phyloP scores from a whole-genome alignment of 2,329 filamentous ascomycete species.

The Cladosporium austrohemisphaericum region DNA sequence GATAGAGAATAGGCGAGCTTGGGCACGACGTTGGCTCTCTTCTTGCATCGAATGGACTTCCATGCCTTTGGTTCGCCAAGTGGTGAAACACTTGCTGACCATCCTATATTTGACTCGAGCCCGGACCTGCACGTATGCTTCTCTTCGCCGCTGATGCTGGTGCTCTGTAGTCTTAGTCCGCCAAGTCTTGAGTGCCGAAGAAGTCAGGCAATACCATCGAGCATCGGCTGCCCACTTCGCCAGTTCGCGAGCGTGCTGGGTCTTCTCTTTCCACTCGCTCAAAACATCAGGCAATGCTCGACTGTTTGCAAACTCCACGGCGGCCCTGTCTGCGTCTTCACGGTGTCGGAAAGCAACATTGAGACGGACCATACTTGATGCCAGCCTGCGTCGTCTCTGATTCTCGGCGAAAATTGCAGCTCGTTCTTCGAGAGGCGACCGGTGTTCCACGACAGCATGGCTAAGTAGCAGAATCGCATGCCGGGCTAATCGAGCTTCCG shows the following conservation, averaged over 20 bases:
- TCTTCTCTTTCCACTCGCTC: slow-evolving; percentile 33
- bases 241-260: slow-evolving; percentile 45
- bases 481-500: slow-evolving; percentile 24
- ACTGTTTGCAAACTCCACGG: slow-evolving; percentile 40
- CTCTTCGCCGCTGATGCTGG: slow-evolving; percentile 51
- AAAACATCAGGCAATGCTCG: slow-evolving; percentile 38
- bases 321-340: slow-evolving; percentile 37
- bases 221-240: slow-evolving; percentile 54
- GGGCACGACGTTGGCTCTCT: slow-evolving; percentile 37
- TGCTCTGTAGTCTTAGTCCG: slow-evolving; percentile 47
- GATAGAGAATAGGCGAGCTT: slow-evolving; percentile 34
- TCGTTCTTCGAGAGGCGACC: slow-evolving; percentile 18
- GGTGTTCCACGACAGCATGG: slow-evolving; percentile 14
- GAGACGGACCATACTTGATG: slow-evolving; percentile 27
- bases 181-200: slow-evolving; percentile 50
- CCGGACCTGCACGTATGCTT: slow-evolving; percentile 54
- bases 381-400: slow-evolving; percentile 27
- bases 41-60: slow-evolving; percentile 36
- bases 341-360: slow-evolving; percentile 28
- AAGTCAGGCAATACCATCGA: slow-evolving; percentile 54
- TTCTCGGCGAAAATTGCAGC: slow-evolving; percentile 23
- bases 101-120: slow-evolving; percentile 53
- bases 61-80: slow-evolving; percentile 37
- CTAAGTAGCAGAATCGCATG: slow-evolving; percentile 16
- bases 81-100: slow-evolving; percentile 41